Conservation (phyloP, 73 alveolate genomes). For the Breviolum minutum region DNA sequence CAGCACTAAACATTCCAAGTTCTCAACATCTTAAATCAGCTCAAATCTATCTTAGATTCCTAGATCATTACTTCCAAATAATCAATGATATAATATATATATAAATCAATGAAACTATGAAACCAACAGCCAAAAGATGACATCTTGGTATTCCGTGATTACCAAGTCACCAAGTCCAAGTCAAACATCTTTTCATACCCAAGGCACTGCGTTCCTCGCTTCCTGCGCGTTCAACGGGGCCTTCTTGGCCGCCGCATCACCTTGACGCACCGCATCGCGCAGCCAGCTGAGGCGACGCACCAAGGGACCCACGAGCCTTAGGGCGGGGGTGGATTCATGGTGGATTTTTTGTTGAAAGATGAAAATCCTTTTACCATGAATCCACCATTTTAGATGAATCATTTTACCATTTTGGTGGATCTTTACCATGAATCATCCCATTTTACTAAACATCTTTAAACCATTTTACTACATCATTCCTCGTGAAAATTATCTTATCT, state of each 20-base stretch:
- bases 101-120: neutral
- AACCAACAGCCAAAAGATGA: neutral
- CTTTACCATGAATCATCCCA: too few relatives aligned
- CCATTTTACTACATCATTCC: neutral
- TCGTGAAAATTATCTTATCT: neutral
- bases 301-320: constrained; percentile 81
- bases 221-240: constrained; percentile 72
- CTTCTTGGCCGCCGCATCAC: constrained; percentile 71
- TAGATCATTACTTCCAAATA: too few relatives aligned
- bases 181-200: neutral
- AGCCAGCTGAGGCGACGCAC: constrained; percentile 70
- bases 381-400: too few relatives aligned
- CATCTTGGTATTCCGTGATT: neutral
- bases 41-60: too few relatives aligned
- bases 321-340: neutral
- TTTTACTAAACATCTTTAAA: too few relatives aligned
- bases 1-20: too few relatives aligned
- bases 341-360: neutral
- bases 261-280: constrained; percentile 43
- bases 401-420: too few relatives aligned
- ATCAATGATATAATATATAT: neutral
- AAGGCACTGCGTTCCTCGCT: constrained; percentile 35
- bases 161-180: neutral
- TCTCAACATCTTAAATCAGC: too few relatives aligned
- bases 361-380: neutral